These are phyloP conservation scores for Botrytis hyacinthi DNA, from an alignment of 2,329 filamentous ascomycete genomes.

Conservation along the genomic window DNA sequence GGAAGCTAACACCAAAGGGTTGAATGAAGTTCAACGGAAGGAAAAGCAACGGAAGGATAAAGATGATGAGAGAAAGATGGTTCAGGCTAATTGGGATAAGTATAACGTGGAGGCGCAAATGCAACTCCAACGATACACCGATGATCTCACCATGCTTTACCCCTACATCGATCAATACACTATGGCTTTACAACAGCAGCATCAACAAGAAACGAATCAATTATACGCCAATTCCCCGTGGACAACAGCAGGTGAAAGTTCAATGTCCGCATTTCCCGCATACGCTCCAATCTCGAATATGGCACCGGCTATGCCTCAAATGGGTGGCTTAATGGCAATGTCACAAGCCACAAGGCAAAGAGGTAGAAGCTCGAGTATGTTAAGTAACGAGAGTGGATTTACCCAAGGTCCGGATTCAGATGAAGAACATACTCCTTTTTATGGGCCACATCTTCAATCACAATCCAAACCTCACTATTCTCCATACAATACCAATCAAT, in stretches of 20 bases:
- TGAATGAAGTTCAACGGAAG: constrained; percentile 40
- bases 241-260: constrained; percentile 6
- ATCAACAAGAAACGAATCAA: constrained; percentile 10
- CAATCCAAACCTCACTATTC: constrained; percentile 11
- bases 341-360: constrained; percentile 11
- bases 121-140: constrained; percentile 14
- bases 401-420: constrained; percentile 56
- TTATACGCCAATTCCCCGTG: constrained; percentile 1
- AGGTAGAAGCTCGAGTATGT: constrained; percentile 60
- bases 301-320: background rate
- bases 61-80: constrained; percentile 31
- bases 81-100: constrained; percentile 30
- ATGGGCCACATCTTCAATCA: constrained; percentile 13
- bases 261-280: constrained; percentile 15
- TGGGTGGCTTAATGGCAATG: constrained; percentile 2
- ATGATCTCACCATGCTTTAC: background rate
- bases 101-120: constrained; percentile 24
- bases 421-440: constrained; percentile 1
- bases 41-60: constrained; percentile 35
- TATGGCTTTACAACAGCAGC: background rate
- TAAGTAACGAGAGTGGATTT: constrained; percentile 65
- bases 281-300: constrained; percentile 12
- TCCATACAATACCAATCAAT: constrained; percentile 13
- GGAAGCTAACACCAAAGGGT: constrained; percentile 61
- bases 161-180: background rate